Base-by-base conservation (phyloP, 306 rosid genomes). In the Prunus campanulata region DNA sequence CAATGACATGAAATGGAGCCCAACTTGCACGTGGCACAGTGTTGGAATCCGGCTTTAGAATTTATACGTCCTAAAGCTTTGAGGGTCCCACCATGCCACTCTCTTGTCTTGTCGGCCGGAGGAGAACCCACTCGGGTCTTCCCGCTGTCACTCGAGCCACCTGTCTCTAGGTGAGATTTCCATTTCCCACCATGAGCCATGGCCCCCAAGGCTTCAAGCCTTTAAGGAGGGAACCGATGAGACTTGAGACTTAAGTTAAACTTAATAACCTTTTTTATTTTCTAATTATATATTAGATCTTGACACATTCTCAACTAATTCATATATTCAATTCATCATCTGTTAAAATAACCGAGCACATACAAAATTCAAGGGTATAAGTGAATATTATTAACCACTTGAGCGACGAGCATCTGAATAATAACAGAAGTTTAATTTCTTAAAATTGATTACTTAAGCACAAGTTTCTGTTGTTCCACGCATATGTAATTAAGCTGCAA, bases 11-110 rank as follows among this genome's bases (percentile, higher is more conserved):
- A 51, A 55, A n/a, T 24, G 29, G 54, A 66, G 46, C 49, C 77
- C 60, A 6, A 20, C 0, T 0, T 51, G 44, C 70, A 71, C 67
- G 75, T 77, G 81, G 55, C 78, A 47, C 52, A 25, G 74, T 70
- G 3, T 2, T 19, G 29, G 19, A 42, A 27, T 14, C 11, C 42
- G 8, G 11, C 67, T 29, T 30, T 2, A 13, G 1, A 10, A n/a
- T 6, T 18, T 29, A 25, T 15, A 39, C 19, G 13, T 42, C 20
- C 11, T 61, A 60, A 32, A 39, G 3, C 27, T 67, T 77, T 15
- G 11, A 11, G 19, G 75, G 62, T 3, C 84, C 56, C 69, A 16
- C 64, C 46, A 25, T 60, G 79, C 14, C 32, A 50, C 67, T 32
- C 51, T 60, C 4, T 14, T 48, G 52, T 66, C 79, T 42, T 46